Base-by-base conservation (phyloP, 305 asterid genomes). In the Plantago coronopus region DNA sequence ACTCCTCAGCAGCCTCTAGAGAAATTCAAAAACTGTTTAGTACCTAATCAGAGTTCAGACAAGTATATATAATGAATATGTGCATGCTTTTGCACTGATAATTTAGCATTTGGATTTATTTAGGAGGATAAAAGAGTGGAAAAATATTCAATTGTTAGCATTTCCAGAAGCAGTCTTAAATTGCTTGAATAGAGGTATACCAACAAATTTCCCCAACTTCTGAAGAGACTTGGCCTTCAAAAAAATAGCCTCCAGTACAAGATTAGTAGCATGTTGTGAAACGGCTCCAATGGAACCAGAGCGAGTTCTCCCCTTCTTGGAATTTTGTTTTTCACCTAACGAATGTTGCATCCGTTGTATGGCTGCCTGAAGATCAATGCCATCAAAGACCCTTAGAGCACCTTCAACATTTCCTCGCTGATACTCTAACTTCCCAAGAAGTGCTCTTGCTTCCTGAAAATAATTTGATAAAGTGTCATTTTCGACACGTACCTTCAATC, bases 401-500 rank as follows among this genome's bases (percentile, higher is more conserved):
- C 95, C 82, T 73, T 89, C 98, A 62, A 86, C 83, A 80, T 93
- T 93, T 67, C 98, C 97, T 68, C 97, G 83, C 76, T 89, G 98
- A 75, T 93, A 93, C 76, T 93, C 98, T 66, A 93, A 78, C 79
- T 84, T 93, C 68, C 97, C 98, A 68, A 89, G 96, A 77, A 93
- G 94, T 74, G 98, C 96, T 79, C 97, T 83, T 60, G 97, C 97
- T 85, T 93, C 98, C 98, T 93, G 85, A 69, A 75, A 80, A 66
- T 70, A 54, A 67, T 57, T 80, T 25, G 69, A 70, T 37, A 44
- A 74, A 72, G 69, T 44, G 73, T 72, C 67, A 76, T 66, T 43
- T 58, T 54, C 16, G 70, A 44, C 67, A 68, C 63, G 64, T 63
- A 74, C 69, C 74, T 68, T 65, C 69, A 71, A 49, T 53, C 57